Base-by-base conservation (phyloP, 164 flowering plant genomes). In the Saururus chinensis region DNA sequence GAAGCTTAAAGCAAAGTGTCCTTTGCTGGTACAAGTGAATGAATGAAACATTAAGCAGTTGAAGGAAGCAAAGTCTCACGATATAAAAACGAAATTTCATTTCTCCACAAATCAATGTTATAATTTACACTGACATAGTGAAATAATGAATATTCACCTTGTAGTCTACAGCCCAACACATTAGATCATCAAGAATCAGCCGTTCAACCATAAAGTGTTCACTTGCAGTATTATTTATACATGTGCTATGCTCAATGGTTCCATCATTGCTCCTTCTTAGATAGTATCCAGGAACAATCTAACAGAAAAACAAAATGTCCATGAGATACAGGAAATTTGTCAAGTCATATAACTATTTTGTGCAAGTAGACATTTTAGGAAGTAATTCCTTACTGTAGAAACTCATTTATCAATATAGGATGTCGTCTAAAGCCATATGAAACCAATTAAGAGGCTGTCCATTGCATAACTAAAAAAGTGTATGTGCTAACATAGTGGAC, bases 211-310 rank as follows among this genome's bases (percentile, higher is more conserved):
- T 93, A 66, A 74, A 81, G 85, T 93, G 95, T 75, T 93, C 98
- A 61, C 97, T 86, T 17, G 97, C 97, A 54, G 96, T 89, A 73
- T 93, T 90, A 68, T 93, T 93, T 54, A 73, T 70, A 57, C 95
- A 88, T 58, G 98, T 79, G 68, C 96, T 93, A 57, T 89, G 53
- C 82, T 93, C 96, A 69, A 89, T 84, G 64, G 62, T 66, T 42
- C 98, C 98, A 79, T 89, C 88, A 26, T 69, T 56, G 63, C 84
- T 80, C 75, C 89, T 84, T 68, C 98, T 76, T 61, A 93, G 70
- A 70, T 88, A 93, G 73, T 93, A 93, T 70, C 97, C 98, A 73
- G 98, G 98, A 79, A 89, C 98, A 76, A 89, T 81, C 98, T 93
- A 73, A 22, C 63, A n/a, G n/a, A n/a, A 57, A 54, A 25, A 71